Evolutionary conservation across 805 yeast genomes (phyloP).

Genomic region (Ogataea parapolymorpha): DNA sequence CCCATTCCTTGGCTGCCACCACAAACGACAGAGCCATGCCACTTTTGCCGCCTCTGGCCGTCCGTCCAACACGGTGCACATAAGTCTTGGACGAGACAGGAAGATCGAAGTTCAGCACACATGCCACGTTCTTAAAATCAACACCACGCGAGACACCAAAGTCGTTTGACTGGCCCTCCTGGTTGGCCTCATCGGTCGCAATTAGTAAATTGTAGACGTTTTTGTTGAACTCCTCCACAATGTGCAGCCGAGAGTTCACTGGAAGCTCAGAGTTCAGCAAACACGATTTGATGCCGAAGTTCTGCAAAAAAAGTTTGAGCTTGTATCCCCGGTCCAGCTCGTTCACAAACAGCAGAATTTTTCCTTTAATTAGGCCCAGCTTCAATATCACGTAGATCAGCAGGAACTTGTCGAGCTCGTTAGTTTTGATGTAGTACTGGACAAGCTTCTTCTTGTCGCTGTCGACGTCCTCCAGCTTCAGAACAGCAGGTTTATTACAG

Average conservation of each 20-base stretch:
- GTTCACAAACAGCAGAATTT: constrained; percentile 86
- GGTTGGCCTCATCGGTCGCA: constrained; percentile 88
- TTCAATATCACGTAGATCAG: constrained; percentile 90
- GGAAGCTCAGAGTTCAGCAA: constrained; percentile 92
- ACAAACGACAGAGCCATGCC: constrained; percentile 95
- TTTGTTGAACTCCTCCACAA: constrained; percentile 92
- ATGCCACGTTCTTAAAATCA: constrained; percentile 93
- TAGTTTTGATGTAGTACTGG: constrained; percentile 83
- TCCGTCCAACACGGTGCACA: constrained; percentile 92
- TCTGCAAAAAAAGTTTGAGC: constrained; percentile 84
- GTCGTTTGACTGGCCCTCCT: constrained; percentile 48
- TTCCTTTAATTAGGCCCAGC: constrained; percentile 83
- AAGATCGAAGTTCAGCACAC: constrained; percentile 92
- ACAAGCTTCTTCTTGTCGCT: constrained; percentile 55
- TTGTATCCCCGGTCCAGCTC: constrained; percentile 94
- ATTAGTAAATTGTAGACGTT: constrained; percentile 81
- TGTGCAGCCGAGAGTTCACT: constrained; percentile 86
- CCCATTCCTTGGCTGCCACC: constrained; percentile 77
- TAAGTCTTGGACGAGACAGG: constrained; percentile 88
- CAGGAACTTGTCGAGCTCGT: constrained; percentile 88
- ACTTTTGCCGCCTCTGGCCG: constrained; percentile 94
- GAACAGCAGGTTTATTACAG: constrained; percentile 79
- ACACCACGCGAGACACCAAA: constrained; percentile 97
- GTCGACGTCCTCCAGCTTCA: constrained; percentile 69
- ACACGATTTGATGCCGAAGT: constrained; percentile 88